Conservation (phyloP, 169 alveolate genomes). For the Plasmodium berghei region DNA sequence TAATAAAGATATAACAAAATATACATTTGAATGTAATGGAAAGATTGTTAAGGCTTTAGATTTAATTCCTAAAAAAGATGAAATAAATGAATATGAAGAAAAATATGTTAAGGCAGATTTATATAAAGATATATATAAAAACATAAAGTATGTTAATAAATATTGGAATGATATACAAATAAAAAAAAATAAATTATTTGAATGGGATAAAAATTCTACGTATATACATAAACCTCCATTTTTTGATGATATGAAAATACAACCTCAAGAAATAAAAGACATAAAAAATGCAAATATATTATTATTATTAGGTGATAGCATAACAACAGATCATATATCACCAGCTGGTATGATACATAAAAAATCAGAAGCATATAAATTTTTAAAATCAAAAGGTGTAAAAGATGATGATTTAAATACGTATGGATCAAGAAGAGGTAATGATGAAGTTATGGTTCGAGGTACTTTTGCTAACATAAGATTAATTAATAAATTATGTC, state of each 20-base stretch:
- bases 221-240: slow-evolving; percentile 97
- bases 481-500: slow-evolving; percentile 92
- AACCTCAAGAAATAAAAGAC: slow-evolving; percentile 76
- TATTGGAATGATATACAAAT: slow-evolving; percentile 94
- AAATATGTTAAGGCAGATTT: slow-evolving; percentile 91
- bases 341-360: slow-evolving; percentile 98
- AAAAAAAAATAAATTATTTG: slow-evolving; percentile 90
- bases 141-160: slow-evolving; percentile 92
- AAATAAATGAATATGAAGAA: slow-evolving; percentile 85
- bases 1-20: slow-evolving; percentile 92
- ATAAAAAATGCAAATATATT: slow-evolving; percentile 84
- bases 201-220: slow-evolving; percentile 95
- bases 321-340: slow-evolving; percentile 98
- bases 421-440: slow-evolving; percentile 98
- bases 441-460: slow-evolving; percentile 96
- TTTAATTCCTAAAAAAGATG: slow-evolving; percentile 93
- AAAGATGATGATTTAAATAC: slow-evolving; percentile 94
- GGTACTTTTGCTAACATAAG: slow-evolving; percentile 98
- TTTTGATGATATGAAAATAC: slow-evolving; percentile 85
- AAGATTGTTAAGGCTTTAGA: slow-evolving; percentile 92
- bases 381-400: slow-evolving; percentile 89
- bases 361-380: slow-evolving; percentile 95
- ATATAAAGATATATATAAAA: slow-evolving; percentile 93
- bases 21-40: slow-evolving; percentile 94
- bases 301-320: slow-evolving; percentile 93